Evolutionary conservation across 1,284 basidiomycete genomes (phyloP), one percentile per base, ranked within the genome.

Genomic region (Cerioporus squamosus): DNA sequence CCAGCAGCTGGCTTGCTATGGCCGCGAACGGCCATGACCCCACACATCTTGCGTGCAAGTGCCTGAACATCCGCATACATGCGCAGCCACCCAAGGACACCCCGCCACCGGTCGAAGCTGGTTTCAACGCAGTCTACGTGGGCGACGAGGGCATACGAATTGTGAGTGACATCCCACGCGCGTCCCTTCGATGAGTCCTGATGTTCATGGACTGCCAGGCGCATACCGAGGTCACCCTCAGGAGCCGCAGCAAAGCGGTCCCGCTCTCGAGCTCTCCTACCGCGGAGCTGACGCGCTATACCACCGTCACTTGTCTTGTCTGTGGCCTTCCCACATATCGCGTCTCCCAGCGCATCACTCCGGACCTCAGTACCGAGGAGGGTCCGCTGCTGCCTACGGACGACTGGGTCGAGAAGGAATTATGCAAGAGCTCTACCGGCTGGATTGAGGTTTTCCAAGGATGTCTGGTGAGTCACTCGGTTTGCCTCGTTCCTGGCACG

Each of bases 381-480:
- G 86, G 88, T 6, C 83, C 86, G 2, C 73, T 91, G 7, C 73
- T 91, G 43, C 88, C 89, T 10, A 83, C 83, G 2, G 84, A 87
- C 53, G 88, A 90, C 46, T 91, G 88, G 87, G 83, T 83, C 17
- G 90, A 93, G 72, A 80, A 82, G 53, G 87, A 91, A 68, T 75
- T 85, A 44, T 77, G 93, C 71, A 83, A 83, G 72, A 88, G 85
- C 62, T 72, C 79, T 26, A 83, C 74, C 52, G 90, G 91, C 3
- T 91, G 88, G 87, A 80, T 93, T 54, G 86, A 93, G 63, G 81
- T 92, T 7, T 80, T 85, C 66, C 80, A 79, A 51, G 79, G 79
- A 50, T 87, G 85, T 68, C 68, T 90, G 73, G 91, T 93, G 72
- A 81, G 90, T 82, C 57, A 53, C 43, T 59, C 51, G n/a, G 59